Conservation (phyloP, 176 grass and related monocot species). For the Thinopyrum elongatum region DNA sequence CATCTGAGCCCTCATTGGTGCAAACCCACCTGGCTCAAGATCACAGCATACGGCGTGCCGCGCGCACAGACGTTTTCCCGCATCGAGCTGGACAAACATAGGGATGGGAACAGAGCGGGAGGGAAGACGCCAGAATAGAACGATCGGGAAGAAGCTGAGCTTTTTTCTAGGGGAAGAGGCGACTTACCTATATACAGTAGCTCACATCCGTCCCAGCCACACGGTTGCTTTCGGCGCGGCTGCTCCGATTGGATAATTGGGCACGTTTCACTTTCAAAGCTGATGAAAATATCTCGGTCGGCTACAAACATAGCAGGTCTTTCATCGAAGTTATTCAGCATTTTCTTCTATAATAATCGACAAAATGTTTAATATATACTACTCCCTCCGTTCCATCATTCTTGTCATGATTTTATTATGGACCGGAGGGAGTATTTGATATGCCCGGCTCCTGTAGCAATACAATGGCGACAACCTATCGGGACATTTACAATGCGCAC, state of each 20-base stretch:
- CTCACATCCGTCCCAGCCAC: background rate
- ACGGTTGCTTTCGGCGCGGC: constrained; percentile 13
- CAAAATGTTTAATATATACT: too few species aligned
- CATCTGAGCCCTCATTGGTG: constrained; percentile 27
- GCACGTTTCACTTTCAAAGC: constrained; percentile 3
- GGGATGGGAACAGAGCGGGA: background rate
- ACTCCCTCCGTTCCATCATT: too few species aligned
- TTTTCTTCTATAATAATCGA: too few species aligned
- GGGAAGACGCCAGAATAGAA: constrained; percentile 11
- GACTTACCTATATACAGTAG: background rate
- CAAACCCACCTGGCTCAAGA: constrained; percentile 31
- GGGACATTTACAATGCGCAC: too few species aligned
- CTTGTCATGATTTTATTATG: too few species aligned
- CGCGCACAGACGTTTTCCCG: background rate
- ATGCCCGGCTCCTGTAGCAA: too few species aligned
- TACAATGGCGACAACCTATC: too few species aligned
- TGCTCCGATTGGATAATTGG: background rate
- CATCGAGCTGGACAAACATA: background rate
- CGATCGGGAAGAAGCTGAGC: background rate
- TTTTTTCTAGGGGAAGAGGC: background rate
- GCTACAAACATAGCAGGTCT: background rate
- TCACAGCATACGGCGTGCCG: background rate
- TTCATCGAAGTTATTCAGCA: too few species aligned
- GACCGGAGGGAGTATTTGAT: too few species aligned
- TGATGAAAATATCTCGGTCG: background rate